Conservation (phyloP, 148 eudicot species). For the Cornus kousa region DNA sequence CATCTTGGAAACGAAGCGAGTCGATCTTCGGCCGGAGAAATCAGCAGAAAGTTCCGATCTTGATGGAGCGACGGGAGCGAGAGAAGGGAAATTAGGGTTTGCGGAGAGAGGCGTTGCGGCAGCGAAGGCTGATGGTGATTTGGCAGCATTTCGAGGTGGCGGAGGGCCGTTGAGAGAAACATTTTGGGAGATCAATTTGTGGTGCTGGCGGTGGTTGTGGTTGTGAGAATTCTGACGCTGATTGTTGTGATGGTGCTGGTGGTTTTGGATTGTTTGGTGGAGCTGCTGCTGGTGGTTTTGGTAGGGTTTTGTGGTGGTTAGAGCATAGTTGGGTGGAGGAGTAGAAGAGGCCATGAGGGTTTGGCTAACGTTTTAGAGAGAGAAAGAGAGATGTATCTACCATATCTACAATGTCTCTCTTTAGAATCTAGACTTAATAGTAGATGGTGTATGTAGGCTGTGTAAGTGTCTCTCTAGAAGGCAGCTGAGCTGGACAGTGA, state of each 20-base stretch:
- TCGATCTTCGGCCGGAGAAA: conserved; percentile 76
- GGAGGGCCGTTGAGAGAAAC: conserved; percentile 29
- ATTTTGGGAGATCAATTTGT: conserved; percentile 27
- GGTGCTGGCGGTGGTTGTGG: conserved; percentile 31
- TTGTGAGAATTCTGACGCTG: conserved; percentile 26
- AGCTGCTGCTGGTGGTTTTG: conserved; percentile 36
- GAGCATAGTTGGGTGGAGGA: conserved; percentile 58
- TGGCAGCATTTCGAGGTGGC: conserved; percentile 21
- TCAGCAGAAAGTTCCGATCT: conserved; percentile 61
- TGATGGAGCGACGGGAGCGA: conserved; percentile 28
- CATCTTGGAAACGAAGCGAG: conserved; percentile 85
- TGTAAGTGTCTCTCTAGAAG: too few species aligned
- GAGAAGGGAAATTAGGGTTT: conserved; percentile 21
- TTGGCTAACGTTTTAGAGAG: not conserved
- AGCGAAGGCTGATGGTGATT: conserved; percentile 23
- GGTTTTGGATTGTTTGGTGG: conserved; percentile 34
- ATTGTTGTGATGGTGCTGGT: conserved; percentile 21
- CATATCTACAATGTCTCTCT: too few species aligned
- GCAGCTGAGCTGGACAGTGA: too few species aligned
- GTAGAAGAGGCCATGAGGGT: conserved; percentile 77
- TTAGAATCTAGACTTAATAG: too few species aligned
- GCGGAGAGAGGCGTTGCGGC: conserved; percentile 14
- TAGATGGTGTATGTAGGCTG: too few species aligned
- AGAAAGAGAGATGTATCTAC: not conserved
- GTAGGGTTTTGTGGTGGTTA: conserved; percentile 54